Base-by-base conservation (phyloP, 192 early-diverging fungal genomes). In the Backusella macrospora region DNA sequence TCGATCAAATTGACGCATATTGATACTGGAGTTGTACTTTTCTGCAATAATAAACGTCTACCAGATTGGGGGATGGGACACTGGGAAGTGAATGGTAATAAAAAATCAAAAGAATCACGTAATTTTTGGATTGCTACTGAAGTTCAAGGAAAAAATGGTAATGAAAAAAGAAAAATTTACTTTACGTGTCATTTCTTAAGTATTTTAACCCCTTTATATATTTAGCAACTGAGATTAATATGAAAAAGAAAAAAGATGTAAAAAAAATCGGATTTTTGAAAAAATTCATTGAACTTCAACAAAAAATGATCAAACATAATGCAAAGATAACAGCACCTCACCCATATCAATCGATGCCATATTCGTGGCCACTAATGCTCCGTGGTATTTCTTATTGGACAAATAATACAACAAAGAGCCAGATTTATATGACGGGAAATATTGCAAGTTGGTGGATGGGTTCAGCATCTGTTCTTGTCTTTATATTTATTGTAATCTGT, bases 351-450 rank as follows among this genome's bases (percentile, higher is more conserved):
- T 88, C 86, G 34, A 37, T 78, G 4, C 95, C 97, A 14, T 85
- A 88, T 59, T 86, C 93, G 29, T 99, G 97, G 97, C 95, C 94
- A 66, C 90, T 97, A 82, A 85, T 97, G 38, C 67, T 85, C 26
- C 88, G 89, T 62, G 96, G 96, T 18, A 95, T 99, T 68, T 94
- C 94, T 40, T 97, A 97, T 81, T 97, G 97, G 90, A 94, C 96
- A 34, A 88, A 87, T 69, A 86, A 92, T 71, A 87, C 87, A 49
- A 89, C 89, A 14, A 74, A 78, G 21, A 81, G 92, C 21, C 92
- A 95, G 84, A 96, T 96, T 72, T 98, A 98, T 78, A 84, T 97
- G 67, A 79, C 96, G 12, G 96, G 96, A 23, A 97, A 99, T 83
- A 90, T 94, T 14, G 44, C 95, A n/a, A 84, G 91, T 38, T 98